Base-by-base conservation (phyloP, 108 stramenopile genomes). In the Bacterosira constricta region DNA sequence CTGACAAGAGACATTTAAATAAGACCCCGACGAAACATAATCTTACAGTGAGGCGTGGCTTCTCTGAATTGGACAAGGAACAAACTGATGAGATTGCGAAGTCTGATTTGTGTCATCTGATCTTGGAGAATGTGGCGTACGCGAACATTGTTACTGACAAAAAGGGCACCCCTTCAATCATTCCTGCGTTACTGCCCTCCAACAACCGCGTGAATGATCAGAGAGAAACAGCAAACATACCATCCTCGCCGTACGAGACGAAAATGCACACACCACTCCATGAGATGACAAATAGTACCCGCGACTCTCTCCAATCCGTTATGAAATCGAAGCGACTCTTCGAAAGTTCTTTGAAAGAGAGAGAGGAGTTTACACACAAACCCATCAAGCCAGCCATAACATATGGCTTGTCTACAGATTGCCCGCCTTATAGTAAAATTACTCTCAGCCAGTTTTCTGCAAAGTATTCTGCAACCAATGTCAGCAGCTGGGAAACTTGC, bases 271-370 rank as follows among this genome's bases (percentile, higher is more conserved):
- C 79, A 1, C 79, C 71, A 4, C 57, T 80, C 59, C 66, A 73
- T 25, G 32, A 50, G 35, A 26, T 44, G 23, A 45, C 31, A 11
- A 54, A 38, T 27, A 46, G 9, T 23, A n/a, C 34, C 15, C 31
- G 18, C 18, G 66, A 68, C 47, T 49, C 41, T 21, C 25, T 58
- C 1, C 70, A 72, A 63, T 73, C 79, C 12, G 59, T 45, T 29
- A 67, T 80, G 31, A 72, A 80, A 44, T 80, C 79, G 25, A 80
- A 73, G 36, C 64, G 79, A 25, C 71, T 80, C 12, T 80, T 80
- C 21, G 42, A 63, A 20, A 65, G 21, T 60, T 23, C 55, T 46
- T 12, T 50, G 10, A 31, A 58, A 4, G 37, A 65, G 30, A 23
- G n/a, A 38, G 15, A 31, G 3, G 0, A 63, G 59, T 30, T 20